phyloP scores from a whole-genome alignment of 2,329 filamentous ascomycete species.

The Fusarium albosuccineum region DNA sequence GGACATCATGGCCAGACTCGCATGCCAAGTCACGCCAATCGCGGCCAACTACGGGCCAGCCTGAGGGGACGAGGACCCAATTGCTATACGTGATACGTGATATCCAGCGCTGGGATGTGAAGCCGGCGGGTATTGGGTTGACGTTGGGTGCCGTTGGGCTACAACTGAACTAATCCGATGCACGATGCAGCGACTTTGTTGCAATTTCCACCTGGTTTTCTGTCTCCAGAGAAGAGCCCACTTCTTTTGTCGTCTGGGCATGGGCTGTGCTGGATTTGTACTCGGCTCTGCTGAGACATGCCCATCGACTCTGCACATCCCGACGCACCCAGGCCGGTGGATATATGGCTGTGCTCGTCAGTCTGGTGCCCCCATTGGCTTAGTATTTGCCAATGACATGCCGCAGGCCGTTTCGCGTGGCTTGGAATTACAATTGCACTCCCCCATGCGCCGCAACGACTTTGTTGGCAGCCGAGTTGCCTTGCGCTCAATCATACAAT shows the following conservation, averaged over 20 bases:
- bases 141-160: slow-evolving; percentile 40
- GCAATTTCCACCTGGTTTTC: slow-evolving; percentile 37
- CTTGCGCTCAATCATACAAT: neutral
- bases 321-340: too few relatives aligned
- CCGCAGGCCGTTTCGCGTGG: neutral
- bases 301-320: neutral
- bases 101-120: slow-evolving; percentile 34
- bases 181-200: slow-evolving; percentile 12
- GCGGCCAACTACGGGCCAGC: slow-evolving; percentile 27
- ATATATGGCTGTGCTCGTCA: neutral
- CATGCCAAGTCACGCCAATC: slow-evolving; percentile 30
- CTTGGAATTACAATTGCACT: slow-evolving; percentile 11
- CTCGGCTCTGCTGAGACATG: neutral
- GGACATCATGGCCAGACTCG: slow-evolving; percentile 31
- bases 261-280: slow-evolving; percentile 28
- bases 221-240: slow-evolving; percentile 15
- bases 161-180: slow-evolving; percentile 12
- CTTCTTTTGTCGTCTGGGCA: neutral
- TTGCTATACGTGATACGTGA: slow-evolving; percentile 6
- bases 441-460: neutral
- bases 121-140: slow-evolving; percentile 31
- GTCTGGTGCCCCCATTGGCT: neutral
- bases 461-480: slow-evolving; percentile 3
- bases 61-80: slow-evolving; percentile 12
- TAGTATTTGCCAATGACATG: slow-evolving; percentile 9